Base-by-base conservation (phyloP, 257 asterid genomes). In the Solanum habrochaites region DNA sequence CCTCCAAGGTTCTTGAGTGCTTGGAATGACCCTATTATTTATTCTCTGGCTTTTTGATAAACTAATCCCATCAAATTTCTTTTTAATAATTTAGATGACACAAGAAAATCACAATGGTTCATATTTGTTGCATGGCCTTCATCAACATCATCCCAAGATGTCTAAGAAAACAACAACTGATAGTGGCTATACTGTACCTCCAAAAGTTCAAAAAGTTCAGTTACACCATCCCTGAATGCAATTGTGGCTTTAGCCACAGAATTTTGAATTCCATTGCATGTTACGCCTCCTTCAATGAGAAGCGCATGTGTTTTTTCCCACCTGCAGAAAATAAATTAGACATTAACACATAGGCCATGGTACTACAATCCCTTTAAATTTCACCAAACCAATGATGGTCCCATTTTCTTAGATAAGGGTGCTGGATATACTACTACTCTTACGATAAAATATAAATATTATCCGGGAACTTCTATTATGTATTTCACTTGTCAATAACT, bases 291-390 rank as follows among this genome's bases (percentile, higher is more conserved):
- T 92, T 96, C 98, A 86, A 96, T 88, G 75, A 96, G 97, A 93
- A 96, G 98, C 82, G 89, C 97, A 88, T 96, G 99, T 58, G 98
- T 92, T 91, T 95, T 95, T 88, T 88, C 98, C 98, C 98, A 95
- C 98, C 99, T 96, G 92, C 92, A 90, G 89, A 84, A 40, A 86
- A 32, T 70, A 73, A 87, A 20, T 75, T 40, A 32, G 85, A 62
- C 74, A 87, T 78, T 78, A 78, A 27, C 25, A 45, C 83, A 78
- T 25, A 4, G 83, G 25, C 39, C 13, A 25, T 14, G 62, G 83
- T 43, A 43, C 40, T 25, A 43, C 25, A 78, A 78, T 43, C 64
- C 39, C 62, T 78, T 78, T 15, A 45, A 77, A 43, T 7, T 77
- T 77, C 83, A 77, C 39, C 64, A 25, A 39, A 21, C 81, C 5